Conservation (phyloP, 805 yeast species). For the Lachancea dasiensis region DNA sequence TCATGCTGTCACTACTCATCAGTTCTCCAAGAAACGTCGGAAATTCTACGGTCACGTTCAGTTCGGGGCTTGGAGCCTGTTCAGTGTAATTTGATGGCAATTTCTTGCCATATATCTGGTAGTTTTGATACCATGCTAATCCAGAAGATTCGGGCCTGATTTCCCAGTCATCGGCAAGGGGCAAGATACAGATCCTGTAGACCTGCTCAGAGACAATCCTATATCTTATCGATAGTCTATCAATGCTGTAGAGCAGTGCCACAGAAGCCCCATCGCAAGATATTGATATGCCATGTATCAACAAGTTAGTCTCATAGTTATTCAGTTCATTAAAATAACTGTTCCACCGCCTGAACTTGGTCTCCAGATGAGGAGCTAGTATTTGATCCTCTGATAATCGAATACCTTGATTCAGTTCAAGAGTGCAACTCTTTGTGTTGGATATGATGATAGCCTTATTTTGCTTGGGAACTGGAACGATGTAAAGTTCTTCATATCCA, state of each 20-base stretch:
- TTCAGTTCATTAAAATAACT: conserved; percentile 20
- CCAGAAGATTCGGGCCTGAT: conserved; percentile 23
- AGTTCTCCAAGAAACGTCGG: conserved; percentile 16
- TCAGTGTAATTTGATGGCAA: conserved; percentile 15
- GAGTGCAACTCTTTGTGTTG: conserved; percentile 15
- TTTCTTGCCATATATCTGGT: conserved; percentile 22
- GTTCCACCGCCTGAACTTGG: conserved; percentile 28
- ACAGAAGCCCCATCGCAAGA: conserved; percentile 28
- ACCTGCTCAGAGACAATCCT: conserved; percentile 26
- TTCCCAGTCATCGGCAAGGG: conserved; percentile 25
- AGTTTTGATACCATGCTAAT: conserved; percentile 32
- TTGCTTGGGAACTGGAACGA: conserved; percentile 16
- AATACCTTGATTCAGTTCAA: conserved; percentile 13
- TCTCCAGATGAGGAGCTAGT: conserved; percentile 23
- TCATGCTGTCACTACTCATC: conserved; percentile 17
- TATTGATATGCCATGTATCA: conserved; percentile 25
- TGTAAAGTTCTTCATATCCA: conserved; percentile 16
- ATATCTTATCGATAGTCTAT: conserved; percentile 26
- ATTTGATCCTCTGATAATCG: conserved; percentile 15
- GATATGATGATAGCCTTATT: conserved; percentile 17
- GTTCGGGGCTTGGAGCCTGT: not conserved
- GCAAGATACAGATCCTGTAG: conserved; percentile 23
- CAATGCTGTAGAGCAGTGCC: conserved; percentile 26
- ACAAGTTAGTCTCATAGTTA: conserved; percentile 25
- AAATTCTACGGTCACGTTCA: conserved; percentile 18